These are phyloP conservation scores for Russula vinacea DNA, from an alignment of 768 basidiomycete genomes.

Conservation along the genomic window DNA sequence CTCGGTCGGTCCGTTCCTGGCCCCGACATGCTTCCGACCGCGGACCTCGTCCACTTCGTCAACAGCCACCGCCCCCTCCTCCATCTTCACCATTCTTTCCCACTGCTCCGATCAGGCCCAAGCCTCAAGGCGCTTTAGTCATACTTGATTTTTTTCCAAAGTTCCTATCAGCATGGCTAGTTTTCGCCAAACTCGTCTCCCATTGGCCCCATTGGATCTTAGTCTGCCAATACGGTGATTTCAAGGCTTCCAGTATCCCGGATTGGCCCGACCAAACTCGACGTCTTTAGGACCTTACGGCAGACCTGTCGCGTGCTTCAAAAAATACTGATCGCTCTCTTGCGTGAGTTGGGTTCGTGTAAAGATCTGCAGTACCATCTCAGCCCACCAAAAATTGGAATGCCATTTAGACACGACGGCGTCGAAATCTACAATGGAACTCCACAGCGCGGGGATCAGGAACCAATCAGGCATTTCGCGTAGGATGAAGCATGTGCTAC, in stretches of 20 bases:
- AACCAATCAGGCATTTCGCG: background rate
- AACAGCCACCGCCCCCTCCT: background rate
- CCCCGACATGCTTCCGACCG: background rate
- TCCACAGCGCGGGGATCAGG: background rate
- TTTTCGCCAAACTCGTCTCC: background rate
- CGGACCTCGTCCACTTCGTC: background rate
- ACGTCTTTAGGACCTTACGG: background rate
- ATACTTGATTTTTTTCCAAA: too few species aligned
- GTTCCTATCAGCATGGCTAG: too few species aligned
- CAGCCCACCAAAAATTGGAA: background rate
- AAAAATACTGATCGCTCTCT: background rate
- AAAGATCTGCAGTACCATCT: background rate
- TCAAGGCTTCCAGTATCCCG: background rate
- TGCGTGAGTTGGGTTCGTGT: too few species aligned
- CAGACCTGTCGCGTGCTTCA: background rate
- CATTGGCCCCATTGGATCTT: background rate
- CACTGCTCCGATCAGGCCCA: too few species aligned
- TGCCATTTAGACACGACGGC: background rate
- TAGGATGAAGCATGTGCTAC: background rate
- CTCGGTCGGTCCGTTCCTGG: slow-evolving; percentile 14
- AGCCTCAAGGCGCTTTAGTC: too few species aligned
- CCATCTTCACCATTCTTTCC: background rate
- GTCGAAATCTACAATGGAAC: background rate
- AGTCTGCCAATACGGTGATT: background rate
- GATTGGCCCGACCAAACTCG: background rate